A percentile compares a stretch with the other conserved stretches of the same genome.
These are phyloP conservation scores for Diaporthe destruens DNA, from an alignment of 2,329 filamentous ascomycete genomes.

Conservation along the genomic window DNA sequence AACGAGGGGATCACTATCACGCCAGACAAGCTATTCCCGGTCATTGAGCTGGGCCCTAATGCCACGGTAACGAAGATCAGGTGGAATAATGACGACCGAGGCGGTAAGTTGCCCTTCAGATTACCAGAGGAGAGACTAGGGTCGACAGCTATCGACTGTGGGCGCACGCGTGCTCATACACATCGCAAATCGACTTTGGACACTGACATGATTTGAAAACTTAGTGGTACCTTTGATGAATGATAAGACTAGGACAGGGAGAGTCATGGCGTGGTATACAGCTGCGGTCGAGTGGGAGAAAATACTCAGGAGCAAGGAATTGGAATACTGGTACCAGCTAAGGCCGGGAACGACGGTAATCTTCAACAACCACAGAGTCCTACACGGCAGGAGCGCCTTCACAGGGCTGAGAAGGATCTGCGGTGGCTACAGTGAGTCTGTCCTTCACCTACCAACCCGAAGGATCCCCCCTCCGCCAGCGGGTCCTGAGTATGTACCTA, in stretches of 20 bases:
- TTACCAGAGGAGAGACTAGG: not conserved
- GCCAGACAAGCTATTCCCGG: slow-evolving; percentile 77
- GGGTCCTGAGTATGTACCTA: slow-evolving; percentile 23
- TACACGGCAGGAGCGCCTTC: slow-evolving; percentile 89
- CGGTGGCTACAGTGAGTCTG: slow-evolving; percentile 84
- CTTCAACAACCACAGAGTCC: slow-evolving; percentile 95
- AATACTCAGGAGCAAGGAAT: slow-evolving; percentile 73
- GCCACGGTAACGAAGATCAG: slow-evolving; percentile 61
- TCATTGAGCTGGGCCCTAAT: slow-evolving; percentile 71
- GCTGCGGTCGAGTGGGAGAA: slow-evolving; percentile 81
- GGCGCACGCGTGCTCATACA: not conserved
- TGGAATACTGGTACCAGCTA: slow-evolving; percentile 85
- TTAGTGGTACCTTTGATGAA: slow-evolving; percentile 66
- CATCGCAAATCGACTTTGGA: not conserved
- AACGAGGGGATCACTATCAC: slow-evolving; percentile 86
- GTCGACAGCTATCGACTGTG: not conserved
- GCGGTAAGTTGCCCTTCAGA: slow-evolving; percentile 48
- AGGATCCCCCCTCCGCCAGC: too few species aligned
- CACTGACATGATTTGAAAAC: slow-evolving; percentile 1
- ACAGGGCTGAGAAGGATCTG: slow-evolving; percentile 88
- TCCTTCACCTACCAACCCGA: not conserved
- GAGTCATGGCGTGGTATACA: slow-evolving; percentile 74
- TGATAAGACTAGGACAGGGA: not conserved
- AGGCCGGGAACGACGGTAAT: slow-evolving; percentile 83
- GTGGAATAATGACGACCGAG: slow-evolving; percentile 95